Evolutionary conservation across 2,329 filamentous ascomycete species (phyloP).

Genomic region (Byssothecium circinans): DNA sequence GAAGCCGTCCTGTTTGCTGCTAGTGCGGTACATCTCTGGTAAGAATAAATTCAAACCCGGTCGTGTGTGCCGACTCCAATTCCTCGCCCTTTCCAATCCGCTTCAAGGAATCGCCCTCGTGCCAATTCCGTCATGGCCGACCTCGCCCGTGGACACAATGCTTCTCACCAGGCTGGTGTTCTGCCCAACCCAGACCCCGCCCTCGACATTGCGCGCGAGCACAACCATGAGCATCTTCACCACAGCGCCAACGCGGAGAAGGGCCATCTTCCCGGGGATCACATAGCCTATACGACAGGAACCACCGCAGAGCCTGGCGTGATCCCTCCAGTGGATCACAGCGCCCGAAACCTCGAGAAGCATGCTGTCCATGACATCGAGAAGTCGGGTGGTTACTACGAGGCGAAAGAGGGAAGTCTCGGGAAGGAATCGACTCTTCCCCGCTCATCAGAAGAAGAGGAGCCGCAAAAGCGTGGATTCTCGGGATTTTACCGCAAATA

Average conservation of each 20-base stretch:
- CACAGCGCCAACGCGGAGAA: constrained; percentile 37
- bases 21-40: constrained; percentile 28
- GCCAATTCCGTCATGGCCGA: constrained; percentile 37
- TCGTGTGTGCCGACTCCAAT: constrained; percentile 21
- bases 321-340: constrained; percentile 38
- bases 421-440: constrained; percentile 30
- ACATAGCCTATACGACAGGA: constrained; percentile 39
- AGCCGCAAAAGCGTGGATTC: constrained; percentile 38
- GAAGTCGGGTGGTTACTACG: constrained; percentile 39
- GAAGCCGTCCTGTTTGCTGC: constrained; percentile 29
- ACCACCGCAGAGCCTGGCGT: constrained; percentile 40
- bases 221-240: constrained; percentile 44
- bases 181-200: constrained; percentile 40
- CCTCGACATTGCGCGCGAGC: constrained; percentile 41
- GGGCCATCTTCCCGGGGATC: constrained; percentile 22
- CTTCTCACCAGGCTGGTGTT: constrained; percentile 38
- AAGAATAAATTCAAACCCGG: constrained; percentile 36
- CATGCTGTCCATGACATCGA: constrained; percentile 27
- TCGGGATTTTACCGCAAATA: constrained; percentile 42
- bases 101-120: constrained; percentile 33
- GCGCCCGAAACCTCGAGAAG: constrained; percentile 29
- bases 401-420: constrained; percentile 48
- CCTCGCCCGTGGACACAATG: constrained; percentile 34
- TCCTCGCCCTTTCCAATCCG: constrained; percentile 28
- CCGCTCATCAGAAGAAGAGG: constrained; percentile 24